Conservation (phyloP, 2,329 filamentous ascomycete genomes). For the Zymoseptoria ardabiliae region DNA sequence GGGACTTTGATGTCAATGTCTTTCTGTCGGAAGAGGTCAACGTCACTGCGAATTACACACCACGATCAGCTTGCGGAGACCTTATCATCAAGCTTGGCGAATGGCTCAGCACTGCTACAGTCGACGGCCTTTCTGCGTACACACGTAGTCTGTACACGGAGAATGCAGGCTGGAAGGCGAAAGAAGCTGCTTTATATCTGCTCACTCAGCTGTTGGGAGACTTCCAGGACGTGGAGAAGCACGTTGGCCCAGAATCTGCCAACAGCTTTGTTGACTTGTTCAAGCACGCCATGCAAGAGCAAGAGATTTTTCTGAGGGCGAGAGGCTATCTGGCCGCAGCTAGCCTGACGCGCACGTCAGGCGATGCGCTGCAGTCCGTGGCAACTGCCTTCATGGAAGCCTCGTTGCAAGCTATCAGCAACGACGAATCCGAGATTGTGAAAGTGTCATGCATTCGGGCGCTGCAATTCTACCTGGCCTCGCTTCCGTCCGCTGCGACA, state of each 20-base stretch:
- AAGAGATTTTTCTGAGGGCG: conserved; percentile 72
- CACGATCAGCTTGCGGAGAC: conserved; percentile 85
- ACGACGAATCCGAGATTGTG: conserved; percentile 77
- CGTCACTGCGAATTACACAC: conserved; percentile 91
- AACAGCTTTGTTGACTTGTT: conserved; percentile 74
- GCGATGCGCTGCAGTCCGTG: conserved; percentile 44
- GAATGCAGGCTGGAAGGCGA: conserved; percentile 52
- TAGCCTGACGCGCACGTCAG: conserved; percentile 63
- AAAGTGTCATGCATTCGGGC: conserved; percentile 87
- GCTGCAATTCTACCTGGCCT: conserved; percentile 60
- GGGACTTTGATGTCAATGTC: conserved; percentile 94
- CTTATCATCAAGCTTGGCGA: conserved; percentile 87
- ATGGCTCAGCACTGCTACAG: conserved; percentile 69
- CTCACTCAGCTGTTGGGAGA: conserved; percentile 79
- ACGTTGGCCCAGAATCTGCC: conserved; percentile 61
- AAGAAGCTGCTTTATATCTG: conserved; percentile 77
- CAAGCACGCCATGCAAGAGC: conserved; percentile 62
- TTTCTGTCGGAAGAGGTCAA: conserved; percentile 93
- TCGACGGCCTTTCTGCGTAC: conserved; percentile 72
- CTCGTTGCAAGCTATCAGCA: conserved; percentile 66
- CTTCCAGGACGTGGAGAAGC: conserved; percentile 68
- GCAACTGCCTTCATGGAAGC: conserved; percentile 61
- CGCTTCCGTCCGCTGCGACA: conserved; percentile 44
- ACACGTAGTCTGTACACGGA: conserved; percentile 65
- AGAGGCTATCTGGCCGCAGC: conserved; percentile 83